A percentile compares a stretch with the other conserved stretches of the same genome.
Evolutionary conservation across 73 alveolate species (phyloP).

Genomic region (Effrenium voratum): DNA sequence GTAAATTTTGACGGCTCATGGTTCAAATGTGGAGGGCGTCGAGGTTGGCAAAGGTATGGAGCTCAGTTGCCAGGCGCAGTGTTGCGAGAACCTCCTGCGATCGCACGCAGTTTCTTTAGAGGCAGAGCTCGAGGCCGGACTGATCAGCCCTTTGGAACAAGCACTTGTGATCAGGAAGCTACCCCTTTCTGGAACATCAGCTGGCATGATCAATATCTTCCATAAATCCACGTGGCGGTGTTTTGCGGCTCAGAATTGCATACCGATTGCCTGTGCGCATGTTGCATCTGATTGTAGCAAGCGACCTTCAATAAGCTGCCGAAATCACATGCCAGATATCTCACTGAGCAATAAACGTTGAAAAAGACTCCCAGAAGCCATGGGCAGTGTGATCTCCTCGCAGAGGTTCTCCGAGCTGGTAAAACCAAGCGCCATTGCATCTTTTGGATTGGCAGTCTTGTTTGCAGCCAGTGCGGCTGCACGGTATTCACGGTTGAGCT

Average conservation of each 20-base stretch:
- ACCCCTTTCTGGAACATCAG: no score
- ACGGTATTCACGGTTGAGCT: not conserved
- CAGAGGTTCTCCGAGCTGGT: not conserved
- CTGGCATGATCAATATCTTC: no score
- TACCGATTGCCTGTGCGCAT: no score
- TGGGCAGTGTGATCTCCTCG: constrained; percentile 33
- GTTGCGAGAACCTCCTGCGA: constrained; percentile 18
- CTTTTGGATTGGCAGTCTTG: not conserved
- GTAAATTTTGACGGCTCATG: not conserved
- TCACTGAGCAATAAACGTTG: not conserved
- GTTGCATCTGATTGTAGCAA: no score
- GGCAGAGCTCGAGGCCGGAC: constrained; percentile 43
- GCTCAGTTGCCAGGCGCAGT: constrained; percentile 18
- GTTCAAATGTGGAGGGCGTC: not conserved
- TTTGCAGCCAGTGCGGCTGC: not conserved
- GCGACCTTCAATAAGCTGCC: no score
- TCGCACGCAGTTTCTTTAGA: constrained; percentile 47
- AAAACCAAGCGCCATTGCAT: not conserved
- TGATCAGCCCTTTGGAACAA: no score
- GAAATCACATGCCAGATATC: no score
- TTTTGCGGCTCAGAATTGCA: no score
- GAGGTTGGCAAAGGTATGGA: not conserved
- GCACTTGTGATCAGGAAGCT: no score
- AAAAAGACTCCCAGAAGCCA: not conserved
- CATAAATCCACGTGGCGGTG: no score